phyloP scores from a whole-genome alignment of 2,329 filamentous ascomycete genomes.

The Diplodia seriata region DNA sequence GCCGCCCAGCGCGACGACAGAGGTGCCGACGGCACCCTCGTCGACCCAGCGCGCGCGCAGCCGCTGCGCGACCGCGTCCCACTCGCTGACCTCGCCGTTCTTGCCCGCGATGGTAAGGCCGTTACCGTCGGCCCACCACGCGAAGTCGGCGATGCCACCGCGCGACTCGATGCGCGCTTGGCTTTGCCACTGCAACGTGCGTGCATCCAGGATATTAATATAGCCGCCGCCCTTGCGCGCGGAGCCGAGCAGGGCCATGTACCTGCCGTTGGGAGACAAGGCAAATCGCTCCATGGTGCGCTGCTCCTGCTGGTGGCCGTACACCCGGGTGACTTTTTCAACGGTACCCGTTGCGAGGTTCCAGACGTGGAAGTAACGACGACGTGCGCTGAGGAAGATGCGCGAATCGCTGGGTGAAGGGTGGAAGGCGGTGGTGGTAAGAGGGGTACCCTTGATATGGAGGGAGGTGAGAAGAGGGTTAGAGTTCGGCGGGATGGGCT shows the following conservation, averaged over 20 bases:
- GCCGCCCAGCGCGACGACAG: conserved; percentile 77
- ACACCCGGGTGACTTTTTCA: conserved; percentile 79
- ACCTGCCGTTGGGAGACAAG: conserved; percentile 82
- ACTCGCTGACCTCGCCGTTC: conserved; percentile 90
- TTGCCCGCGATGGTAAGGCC: conserved; percentile 84
- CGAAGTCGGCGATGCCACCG: conserved; percentile 86
- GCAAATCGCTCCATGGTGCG: conserved; percentile 90
- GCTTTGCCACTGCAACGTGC: conserved; percentile 85
- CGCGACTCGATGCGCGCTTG: conserved; percentile 81
- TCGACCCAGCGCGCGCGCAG: conserved; percentile 87
- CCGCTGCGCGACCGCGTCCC: conserved; percentile 70
- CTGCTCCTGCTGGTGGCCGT: conserved; percentile 81
- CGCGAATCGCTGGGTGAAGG: conserved; percentile 71
- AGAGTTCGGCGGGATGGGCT: conserved; percentile 74
- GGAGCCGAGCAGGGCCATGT: conserved; percentile 82
- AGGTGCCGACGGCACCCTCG: conserved; percentile 86
- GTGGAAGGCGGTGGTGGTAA: conserved; percentile 83
- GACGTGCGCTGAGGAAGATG: conserved; percentile 86
- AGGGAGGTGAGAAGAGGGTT: conserved; percentile 91
- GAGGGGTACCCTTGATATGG: conserved; percentile 82
- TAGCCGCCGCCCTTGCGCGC: conserved; percentile 85
- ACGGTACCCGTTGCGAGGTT: conserved; percentile 81
- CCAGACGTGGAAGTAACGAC: conserved; percentile 95
- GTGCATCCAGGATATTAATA: conserved; percentile 82
- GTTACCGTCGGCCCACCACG: conserved; percentile 86